Evolutionary conservation across 2,329 filamentous ascomycete genomes (phyloP).

Genomic region (Phialocephala subalpina): DNA sequence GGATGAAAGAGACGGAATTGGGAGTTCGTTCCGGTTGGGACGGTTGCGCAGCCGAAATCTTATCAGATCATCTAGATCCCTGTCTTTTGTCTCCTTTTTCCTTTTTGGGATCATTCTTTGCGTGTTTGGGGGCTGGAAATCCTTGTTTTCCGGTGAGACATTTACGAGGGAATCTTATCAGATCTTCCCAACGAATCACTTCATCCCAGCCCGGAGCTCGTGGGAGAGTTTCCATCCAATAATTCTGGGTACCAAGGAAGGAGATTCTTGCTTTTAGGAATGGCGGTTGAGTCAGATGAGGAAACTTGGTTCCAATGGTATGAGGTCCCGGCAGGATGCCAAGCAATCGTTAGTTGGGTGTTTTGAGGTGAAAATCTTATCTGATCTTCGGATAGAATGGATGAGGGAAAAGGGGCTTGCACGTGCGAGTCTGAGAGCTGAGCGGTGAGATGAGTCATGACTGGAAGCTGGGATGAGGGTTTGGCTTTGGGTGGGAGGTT

Average conservation of each 20-base stretch:
- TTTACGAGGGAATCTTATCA: constrained; percentile 3
- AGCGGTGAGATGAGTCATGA: neutral
- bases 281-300: neutral
- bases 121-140: neutral
- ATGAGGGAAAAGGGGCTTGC: neutral
- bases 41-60: neutral
- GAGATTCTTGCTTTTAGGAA: neutral
- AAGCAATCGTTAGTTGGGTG: too few species aligned
- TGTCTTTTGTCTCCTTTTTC: neutral
- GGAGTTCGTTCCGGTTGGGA: neutral
- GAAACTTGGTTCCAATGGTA: neutral
- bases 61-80: neutral
- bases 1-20: neutral
- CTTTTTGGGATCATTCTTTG: neutral
- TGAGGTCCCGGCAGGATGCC: too few species aligned
- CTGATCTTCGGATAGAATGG: neutral
- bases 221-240: neutral
- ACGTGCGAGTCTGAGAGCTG: neutral
- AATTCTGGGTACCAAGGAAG: neutral
- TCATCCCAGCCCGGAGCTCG: neutral
- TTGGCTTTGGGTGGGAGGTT: neutral
- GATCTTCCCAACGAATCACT: neutral
- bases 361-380: neutral
- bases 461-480: neutral
- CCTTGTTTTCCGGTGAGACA: neutral